Evolutionary conservation across 345 rosid species (phyloP), one percentile per base, ranked within the genome.

Genomic region (Corchorus capsularis): DNA sequence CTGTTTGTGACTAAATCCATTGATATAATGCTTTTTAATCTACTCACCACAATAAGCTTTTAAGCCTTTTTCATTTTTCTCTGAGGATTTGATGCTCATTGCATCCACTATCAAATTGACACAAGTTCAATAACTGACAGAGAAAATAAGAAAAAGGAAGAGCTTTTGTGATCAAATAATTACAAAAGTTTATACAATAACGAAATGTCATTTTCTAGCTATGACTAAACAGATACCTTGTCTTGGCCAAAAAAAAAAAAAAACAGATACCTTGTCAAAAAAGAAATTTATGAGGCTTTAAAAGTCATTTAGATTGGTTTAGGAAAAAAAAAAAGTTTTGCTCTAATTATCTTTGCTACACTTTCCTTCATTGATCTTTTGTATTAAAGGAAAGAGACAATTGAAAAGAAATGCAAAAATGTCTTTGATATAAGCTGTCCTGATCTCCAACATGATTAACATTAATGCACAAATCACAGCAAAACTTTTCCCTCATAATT

Each of bases 401-500:
- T 14, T 34, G 43, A 62, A 34, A 61, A 61, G 65, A 61, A 34
- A 62, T 34, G 19, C 35, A 34, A 6, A 27, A 4, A 65, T 43
- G 52, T 43, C 70, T 4, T 14, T 11, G 2, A 27, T 27, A 27
- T 27, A 19, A 55, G 19, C 52, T 47, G 56, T 47, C 71, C 5
- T 22, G 5, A 22, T 65, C 49, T 65, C 69, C 50, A 43, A 19
- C 69, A n/a, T 65, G 69, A 41, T 43, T n/a, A 65, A 64, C 52
- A 19, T 43, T 11, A 65, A 65, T 19, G 70, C 35, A 39, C 6
- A 43, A 65, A 65, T 27, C 53, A 43, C 16, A n/a, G 13, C 15
- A 13, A 43, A 50, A 3, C n/a, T 10, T 65, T 45, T 39, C 43
- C 43, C 45, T 5, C 16, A 43, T 43, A 65, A 43, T 14, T 65